Evolutionary conservation across 2,329 filamentous ascomycete species (phyloP), one percentile per base, ranked within the genome.

Genomic region (Cordyceps tenuipes): DNA sequence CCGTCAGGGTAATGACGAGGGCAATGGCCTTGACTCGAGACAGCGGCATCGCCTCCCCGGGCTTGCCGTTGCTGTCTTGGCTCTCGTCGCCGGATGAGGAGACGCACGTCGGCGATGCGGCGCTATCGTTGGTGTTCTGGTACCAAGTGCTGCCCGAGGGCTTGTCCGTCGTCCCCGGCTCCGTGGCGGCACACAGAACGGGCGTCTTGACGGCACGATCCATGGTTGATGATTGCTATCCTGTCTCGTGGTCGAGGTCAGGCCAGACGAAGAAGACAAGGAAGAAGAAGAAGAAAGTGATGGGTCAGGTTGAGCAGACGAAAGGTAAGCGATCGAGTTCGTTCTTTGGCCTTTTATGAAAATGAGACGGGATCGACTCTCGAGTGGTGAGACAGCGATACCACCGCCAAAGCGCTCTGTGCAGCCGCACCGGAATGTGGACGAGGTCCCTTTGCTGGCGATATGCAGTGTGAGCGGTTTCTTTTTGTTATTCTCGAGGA

Each of bases 21-120:
- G 79, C 80, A 49, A 84, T 79, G 62, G 78, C 78, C 26, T 77
- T 73, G n/a, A 73, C 76, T 64, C 76, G 82, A 23, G 81, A 82
- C 46, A 80, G 68, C 3, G 72, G 71, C 13, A 76, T 63, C 29
- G 29, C 29, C 17, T 63, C 65, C 19, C 26, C 36, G 10, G 60
- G 52, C 21, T 68, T 66, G 26, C 17, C 15, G 19, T 68, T 66
- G 26, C 17, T 43, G 17, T 68, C 66, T 7, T 48, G 46, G 19
- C 54, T 41, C 9, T 50, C 55, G 2, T 57, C 54, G 34, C 47
- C 47, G 5, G 55, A 50, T 3, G 46, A 57, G 3, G 36, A 57
- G 26, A 43, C 46, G 55, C 43, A 39, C 8, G 46, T 50, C 21
- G 23, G 55, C 36, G 46, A 57, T 12, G 34, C 21, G 2, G 19